Evolutionary conservation across 2,329 filamentous ascomycete species (phyloP).

Genomic region (Hymenoscyphus occultus): DNA sequence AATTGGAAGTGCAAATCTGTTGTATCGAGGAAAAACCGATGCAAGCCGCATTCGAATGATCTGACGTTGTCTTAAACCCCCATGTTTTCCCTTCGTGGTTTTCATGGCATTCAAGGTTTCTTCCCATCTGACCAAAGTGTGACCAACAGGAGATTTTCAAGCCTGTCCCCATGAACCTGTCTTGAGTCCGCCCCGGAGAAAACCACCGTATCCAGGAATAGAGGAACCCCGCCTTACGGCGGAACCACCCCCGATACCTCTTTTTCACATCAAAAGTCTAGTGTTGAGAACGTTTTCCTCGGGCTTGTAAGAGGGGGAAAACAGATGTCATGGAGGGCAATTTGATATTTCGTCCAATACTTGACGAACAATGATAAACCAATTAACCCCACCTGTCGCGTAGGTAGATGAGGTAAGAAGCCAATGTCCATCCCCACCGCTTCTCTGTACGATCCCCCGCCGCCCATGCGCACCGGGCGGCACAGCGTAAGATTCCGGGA

Average conservation of each 20-base stretch:
- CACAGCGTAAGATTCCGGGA: neutral
- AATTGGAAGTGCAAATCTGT: too few relatives aligned
- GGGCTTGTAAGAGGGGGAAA: neutral
- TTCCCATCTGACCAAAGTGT: too few relatives aligned
- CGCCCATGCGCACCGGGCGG: neutral
- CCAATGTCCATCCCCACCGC: neutral
- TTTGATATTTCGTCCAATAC: neutral
- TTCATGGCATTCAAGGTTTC: slow-evolving; percentile 1
- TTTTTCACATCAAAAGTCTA: neutral
- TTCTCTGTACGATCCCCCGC: slow-evolving; percentile 2
- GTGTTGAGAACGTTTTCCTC: neutral
- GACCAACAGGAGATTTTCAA: neutral
- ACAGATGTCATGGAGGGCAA: neutral
- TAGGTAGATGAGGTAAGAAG: neutral
- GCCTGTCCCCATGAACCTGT: neutral
- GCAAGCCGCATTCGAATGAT: neutral
- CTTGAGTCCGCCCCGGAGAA: neutral
- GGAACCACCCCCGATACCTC: neutral
- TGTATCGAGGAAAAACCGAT: too few relatives aligned
- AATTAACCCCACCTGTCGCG: neutral
- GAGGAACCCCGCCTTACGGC: neutral
- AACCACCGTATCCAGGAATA: neutral
- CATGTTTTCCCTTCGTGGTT: neutral
- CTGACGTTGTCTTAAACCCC: neutral
- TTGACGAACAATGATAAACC: too few relatives aligned